phyloP scores from a whole-genome alignment of 352 stramenopile genomes.

The Phytophthora sp. region DNA sequence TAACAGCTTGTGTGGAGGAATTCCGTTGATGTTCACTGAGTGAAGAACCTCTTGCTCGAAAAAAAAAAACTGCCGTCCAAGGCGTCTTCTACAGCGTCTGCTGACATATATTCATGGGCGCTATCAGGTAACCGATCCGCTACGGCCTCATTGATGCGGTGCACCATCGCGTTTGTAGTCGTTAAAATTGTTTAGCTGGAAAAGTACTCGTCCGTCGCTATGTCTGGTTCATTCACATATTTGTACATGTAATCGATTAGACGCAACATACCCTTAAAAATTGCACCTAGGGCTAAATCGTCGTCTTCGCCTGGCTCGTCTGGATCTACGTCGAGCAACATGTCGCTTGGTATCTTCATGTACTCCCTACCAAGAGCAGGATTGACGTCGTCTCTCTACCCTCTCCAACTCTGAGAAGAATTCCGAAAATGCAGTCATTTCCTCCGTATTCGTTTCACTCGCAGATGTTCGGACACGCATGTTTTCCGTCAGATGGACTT shows the following conservation, averaged over 20 bases:
- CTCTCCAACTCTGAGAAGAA: constrained; percentile 13
- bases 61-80: too few relatives aligned
- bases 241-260: not conserved
- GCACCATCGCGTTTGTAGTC: too few relatives aligned
- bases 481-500: constrained; percentile 1
- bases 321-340: not conserved
- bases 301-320: not conserved
- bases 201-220: not conserved
- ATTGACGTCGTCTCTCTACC: constrained; percentile 12
- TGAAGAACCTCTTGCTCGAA: constrained; percentile 20
- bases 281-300: not conserved
- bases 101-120: not conserved
- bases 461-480: constrained; percentile 6
- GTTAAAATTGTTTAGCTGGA: too few relatives aligned
- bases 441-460: not conserved
- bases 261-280: not conserved
- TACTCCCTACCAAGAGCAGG: not conserved
- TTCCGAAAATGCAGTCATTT: constrained; percentile 2
- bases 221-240: too few relatives aligned
- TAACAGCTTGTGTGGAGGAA: constrained; percentile 38
- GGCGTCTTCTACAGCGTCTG: too few relatives aligned
- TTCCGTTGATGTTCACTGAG: constrained; percentile 30
- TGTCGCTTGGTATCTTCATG: not conserved
- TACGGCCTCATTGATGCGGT: too few relatives aligned
- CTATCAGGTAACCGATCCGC: not conserved